Base-by-base conservation (phyloP, 768 basidiomycete genomes). In the Sarcodon sp. region DNA sequence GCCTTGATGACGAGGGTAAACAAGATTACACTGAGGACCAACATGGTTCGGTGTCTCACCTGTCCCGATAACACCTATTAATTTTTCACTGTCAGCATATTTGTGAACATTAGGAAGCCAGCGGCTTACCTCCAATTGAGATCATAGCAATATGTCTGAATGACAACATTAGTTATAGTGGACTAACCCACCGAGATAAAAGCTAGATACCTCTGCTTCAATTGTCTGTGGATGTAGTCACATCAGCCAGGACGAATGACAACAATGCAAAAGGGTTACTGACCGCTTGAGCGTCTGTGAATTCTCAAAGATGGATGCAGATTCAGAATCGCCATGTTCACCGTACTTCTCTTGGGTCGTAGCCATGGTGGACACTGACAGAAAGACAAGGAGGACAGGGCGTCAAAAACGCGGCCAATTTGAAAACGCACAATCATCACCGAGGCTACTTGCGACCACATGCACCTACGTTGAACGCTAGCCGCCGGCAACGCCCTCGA, bases 71-170 rank as follows among this genome's bases (percentile, higher is more conserved):
- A 71, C 69, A 57, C 66, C 64, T 50, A 51, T 48, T 38, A 58
- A 56, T 32, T 33, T 13, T 34, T 9, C 12, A 16, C 32, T 39
- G 7, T 41, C 39, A 53, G 39, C 8, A 13, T 27, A 2, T 13
- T 13, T 41, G 8, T 13, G 16, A 13, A 41, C 15, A 27, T 11
- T 13, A 13, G 4, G 13, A 15, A 27, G 7, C 27, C n/a, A 27
- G 39, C 10, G 43, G 37, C 15, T n/a, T 43, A 54, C 64, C 66
- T 49, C 67, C 67, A 44, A 68, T 68, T 7, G 39, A 41, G 5
- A 87, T 87, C 84, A 87, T 86, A 45, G 85, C 81, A 50, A 88
- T 72, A 59, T 88, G 87, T 12, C 86, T 70, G 56, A 84, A 86
- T 55, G 39, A 27, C 21, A 4, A 27, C 21, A 27, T 27, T 27